Conservation (phyloP, 768 basidiomycete species). For the Phanerochaete sordida region DNA sequence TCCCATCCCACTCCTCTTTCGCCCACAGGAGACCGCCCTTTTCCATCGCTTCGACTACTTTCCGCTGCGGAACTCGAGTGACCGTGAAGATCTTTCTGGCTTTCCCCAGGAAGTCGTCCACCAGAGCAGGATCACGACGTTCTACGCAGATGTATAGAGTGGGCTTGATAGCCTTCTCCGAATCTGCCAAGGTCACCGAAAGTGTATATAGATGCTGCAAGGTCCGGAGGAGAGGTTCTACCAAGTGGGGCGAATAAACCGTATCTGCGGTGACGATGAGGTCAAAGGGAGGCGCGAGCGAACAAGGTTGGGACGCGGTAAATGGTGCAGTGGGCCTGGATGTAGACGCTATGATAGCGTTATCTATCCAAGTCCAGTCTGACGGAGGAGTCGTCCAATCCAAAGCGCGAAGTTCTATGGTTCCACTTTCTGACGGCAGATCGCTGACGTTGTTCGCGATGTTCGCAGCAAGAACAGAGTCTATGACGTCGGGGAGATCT, state of each 20-base stretch:
- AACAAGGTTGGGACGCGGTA: neutral
- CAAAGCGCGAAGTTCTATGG: conserved; percentile 57
- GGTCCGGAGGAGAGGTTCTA: conserved; percentile 68
- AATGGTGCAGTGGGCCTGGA: conserved; percentile 3
- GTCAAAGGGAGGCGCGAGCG: conserved; percentile 59
- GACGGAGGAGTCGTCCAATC: conserved; percentile 65
- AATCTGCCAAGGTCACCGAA: conserved; percentile 24
- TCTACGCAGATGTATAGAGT: conserved; percentile 68
- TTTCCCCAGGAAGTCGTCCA: conserved; percentile 53
- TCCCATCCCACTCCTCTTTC: conserved; percentile 71
- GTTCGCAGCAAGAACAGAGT: conserved; percentile 61
- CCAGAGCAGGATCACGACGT: conserved; percentile 66
- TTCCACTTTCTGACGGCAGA: conserved; percentile 35
- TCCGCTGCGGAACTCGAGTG: conserved; percentile 54
- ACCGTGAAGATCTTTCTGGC: conserved; percentile 50
- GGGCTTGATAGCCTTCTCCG: conserved; percentile 32
- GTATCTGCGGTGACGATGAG: conserved; percentile 85
- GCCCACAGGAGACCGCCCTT: conserved; percentile 59
- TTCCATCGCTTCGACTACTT: conserved; percentile 57
- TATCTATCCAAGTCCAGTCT: conserved; percentile 50
- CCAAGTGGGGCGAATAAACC: conserved; percentile 59
- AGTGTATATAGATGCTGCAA: conserved; percentile 48
- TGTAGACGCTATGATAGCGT: conserved; percentile 11
- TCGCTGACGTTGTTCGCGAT: conserved; percentile 43
- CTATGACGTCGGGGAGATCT: conserved; percentile 62